These are phyloP conservation scores for Penicillium diatomitis DNA, from an alignment of 495 filamentous ascomycete species.

Conservation along the genomic window DNA sequence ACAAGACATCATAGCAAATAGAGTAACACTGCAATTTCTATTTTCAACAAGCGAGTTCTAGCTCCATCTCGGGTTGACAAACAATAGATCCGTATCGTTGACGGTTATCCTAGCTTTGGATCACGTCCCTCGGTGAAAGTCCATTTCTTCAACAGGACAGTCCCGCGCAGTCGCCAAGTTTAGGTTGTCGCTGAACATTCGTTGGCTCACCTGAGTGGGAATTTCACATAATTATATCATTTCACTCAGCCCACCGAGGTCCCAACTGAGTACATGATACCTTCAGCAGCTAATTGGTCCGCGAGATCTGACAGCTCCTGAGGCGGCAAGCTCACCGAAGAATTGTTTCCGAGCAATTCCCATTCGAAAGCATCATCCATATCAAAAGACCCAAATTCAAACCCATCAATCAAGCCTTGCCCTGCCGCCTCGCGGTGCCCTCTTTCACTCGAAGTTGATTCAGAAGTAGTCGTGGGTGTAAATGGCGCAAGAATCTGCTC, in stretches of 20 bases:
- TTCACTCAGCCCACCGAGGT: conserved; percentile 4
- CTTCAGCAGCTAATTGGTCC: conserved; percentile 22
- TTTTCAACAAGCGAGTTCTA: no score
- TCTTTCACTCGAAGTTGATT: background rate
- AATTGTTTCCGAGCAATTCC: conserved; percentile 20
- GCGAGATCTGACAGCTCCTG: conserved; percentile 20
- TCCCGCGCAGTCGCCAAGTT: background rate
- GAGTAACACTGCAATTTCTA: no score
- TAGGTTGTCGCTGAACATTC: background rate
- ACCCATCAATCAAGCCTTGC: background rate
- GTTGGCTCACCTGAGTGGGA: background rate
- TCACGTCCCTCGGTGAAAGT: no score
- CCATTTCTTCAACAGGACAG: no score
- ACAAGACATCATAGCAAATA: no score
- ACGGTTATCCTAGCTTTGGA: no score
- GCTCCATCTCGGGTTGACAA: no score
- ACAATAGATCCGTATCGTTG: no score
- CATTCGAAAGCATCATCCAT: conserved; percentile 20
- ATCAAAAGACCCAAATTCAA: conserved; percentile 14
- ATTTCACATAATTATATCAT: background rate
- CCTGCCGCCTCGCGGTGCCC: background rate
- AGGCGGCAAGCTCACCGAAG: conserved; percentile 19
- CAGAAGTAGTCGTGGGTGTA: conserved; percentile 8
- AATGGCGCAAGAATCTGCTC: conserved; percentile 21
- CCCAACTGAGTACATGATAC: conserved; percentile 20